Evolutionary conservation across 495 filamentous ascomycete genomes (phyloP), one percentile per base, ranked within the genome.

Genomic region (Podospora tetraspora): DNA sequence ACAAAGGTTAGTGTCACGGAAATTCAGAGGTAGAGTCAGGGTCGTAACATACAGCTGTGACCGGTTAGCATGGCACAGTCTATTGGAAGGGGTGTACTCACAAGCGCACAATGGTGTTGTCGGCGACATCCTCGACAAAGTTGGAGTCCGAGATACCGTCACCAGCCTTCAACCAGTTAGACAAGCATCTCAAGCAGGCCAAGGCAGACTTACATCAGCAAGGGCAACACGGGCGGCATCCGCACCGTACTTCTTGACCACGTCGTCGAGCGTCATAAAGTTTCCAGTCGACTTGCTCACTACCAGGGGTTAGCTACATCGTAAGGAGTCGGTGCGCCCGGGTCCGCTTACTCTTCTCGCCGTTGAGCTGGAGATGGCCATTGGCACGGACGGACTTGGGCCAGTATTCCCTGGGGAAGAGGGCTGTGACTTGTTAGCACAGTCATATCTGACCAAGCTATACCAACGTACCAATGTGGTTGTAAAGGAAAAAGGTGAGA

Each of bases 91-190:
- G 19, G 43, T n/a, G 16, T n/a, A 52, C 43, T 52, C 88, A 91
- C 32, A 97, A 85, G 72, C 92, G 86, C 67, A 98, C 84, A 73
- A 97, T 95, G 72, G 88, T 94, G 75, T 88, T 91, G 78, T 97
- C 93, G 57, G 94, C 94, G 29, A 97, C 93, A 70, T 88, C 85
- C 81, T 99, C 95, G 71, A 97, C 95, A 73, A 99, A 96, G 82
- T 99, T 99, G 66, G 95, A 94, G 80, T 99, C 95, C 68, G 93
- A 89, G 66, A 97, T 91, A 64, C 92, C 91, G 79, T 99, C 95
- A 72, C 95, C 95, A 21, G 92, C 43, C 43, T 52, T 52, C 16
- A n/a, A n/a, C 5, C 5, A n/a, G 6, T 52, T 52, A 52, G 43
- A n/a, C 19, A 52, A n/a, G 7, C 16, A 52, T 9, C 6, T 9